These are phyloP conservation scores for barley (Hordeum vulgare) DNA, from an alignment of 176 grass and related monocot species.

Conservation along the genomic window MorexV3_pseudomolecules_assembly NC_058523.1:471994715-471995214, in stretches of 20 bases:
- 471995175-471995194: not conserved
- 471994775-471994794: constrained; percentile 92
- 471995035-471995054: constrained; percentile 50
- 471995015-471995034: constrained; percentile 66
- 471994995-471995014: constrained; percentile 84
- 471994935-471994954: constrained; percentile 81
- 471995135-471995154: not conserved
- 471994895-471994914: constrained; percentile 80
- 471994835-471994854: not conserved
- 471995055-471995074: constrained; percentile 61
- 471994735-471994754: constrained; percentile 43
- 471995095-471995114: constrained; percentile 97
- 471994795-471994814: constrained; percentile 88
- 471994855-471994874: not conserved
- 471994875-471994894: constrained; percentile 65
- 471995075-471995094: constrained; percentile 94
- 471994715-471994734: too few species aligned
- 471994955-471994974: too few species aligned
- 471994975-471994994: too few species aligned
- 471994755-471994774: constrained; percentile 76
- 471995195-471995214: constrained; percentile 67
- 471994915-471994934: constrained; percentile 81
- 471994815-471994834: constrained; percentile 87
- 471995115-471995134: not conserved
- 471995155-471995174: not conserved